These are phyloP conservation scores for Eucalyptus guilfoylei DNA, from an alignment of 345 rosid genomes.

Conservation along the genomic window DNA sequence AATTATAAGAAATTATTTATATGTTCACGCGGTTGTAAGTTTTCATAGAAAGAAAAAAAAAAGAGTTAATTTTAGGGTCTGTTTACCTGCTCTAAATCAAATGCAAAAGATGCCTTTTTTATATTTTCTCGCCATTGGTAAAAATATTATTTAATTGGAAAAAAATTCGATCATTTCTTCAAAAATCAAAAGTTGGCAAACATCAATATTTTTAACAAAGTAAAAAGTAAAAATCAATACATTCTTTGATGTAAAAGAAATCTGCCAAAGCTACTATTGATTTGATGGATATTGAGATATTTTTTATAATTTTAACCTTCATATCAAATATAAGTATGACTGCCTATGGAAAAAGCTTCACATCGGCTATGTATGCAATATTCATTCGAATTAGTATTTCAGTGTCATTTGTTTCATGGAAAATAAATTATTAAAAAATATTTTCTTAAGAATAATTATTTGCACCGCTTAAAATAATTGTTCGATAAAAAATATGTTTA, in stretches of 20 bases:
- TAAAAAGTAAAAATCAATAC: not conserved
- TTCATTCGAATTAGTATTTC: not conserved
- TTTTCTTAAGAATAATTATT: not conserved
- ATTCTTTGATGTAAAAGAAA: not conserved
- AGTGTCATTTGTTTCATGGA: accelerated
- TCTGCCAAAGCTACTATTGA: not conserved
- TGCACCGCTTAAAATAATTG: accelerated
- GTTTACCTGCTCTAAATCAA: not conserved
- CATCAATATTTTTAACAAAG: not conserved
- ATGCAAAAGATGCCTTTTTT: not conserved
- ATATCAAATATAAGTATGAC: not conserved
- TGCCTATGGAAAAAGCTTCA: not conserved
- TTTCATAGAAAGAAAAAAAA: not conserved
- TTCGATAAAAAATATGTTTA: accelerated
- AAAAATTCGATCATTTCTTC: not conserved
- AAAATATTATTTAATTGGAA: not conserved
- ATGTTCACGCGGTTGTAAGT: not conserved
- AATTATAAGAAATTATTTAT: not conserved
- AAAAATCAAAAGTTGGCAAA: not conserved
- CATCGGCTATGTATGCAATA: not conserved
- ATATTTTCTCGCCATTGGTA: not conserved
- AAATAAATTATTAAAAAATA: not conserved
- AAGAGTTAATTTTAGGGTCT: not conserved
- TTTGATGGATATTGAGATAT: not conserved
- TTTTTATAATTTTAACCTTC: not conserved